A percentile compares a stretch with the other conserved stretches of the same genome.
These are phyloP conservation scores for Brassica incana DNA, from an alignment of 345 rosid species.

Conservation along the genomic window DNA sequence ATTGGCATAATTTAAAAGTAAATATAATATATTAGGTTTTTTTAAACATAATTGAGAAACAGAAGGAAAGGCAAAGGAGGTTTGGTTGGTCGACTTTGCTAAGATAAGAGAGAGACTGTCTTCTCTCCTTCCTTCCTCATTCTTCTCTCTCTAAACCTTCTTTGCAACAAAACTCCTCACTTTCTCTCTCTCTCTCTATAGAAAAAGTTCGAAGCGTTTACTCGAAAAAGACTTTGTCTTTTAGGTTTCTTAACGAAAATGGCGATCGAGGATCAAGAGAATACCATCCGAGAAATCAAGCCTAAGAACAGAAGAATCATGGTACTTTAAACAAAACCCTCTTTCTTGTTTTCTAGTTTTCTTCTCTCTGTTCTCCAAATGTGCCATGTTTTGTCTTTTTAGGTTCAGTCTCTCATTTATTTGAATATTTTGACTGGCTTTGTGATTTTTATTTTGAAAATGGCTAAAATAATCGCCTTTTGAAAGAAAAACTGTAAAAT, in stretches of 20 bases:
- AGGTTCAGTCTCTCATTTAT: background rate
- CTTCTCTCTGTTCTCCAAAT: background rate
- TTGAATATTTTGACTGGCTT: background rate
- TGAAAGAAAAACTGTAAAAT: background rate
- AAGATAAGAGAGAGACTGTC: constrained; percentile 68
- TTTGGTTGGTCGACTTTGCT: constrained; percentile 45
- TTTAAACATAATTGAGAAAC: background rate
- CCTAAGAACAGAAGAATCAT: constrained; percentile 81
- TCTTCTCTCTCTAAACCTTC: constrained; percentile 3
- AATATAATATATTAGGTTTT: background rate
- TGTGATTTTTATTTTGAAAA: background rate
- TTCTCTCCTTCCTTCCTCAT: constrained; percentile 17
- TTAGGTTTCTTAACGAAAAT: background rate
- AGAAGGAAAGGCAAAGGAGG: constrained; percentile 47
- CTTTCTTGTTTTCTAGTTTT: background rate
- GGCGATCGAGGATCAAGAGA: background rate
- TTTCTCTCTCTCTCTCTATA: constrained; percentile 19
- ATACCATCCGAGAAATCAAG: constrained; percentile 44
- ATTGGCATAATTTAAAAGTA: background rate
- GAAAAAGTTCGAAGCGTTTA: constrained; percentile 27
- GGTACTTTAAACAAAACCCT: constrained; percentile 43
- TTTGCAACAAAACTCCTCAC: constrained; percentile 28
- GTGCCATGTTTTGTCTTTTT: background rate
- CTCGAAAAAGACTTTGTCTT: constrained; percentile 12
- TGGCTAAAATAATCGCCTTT: constrained; percentile 1